phyloP scores from a whole-genome alignment of 345 rosid species.

The Salix dunnii region DNA sequence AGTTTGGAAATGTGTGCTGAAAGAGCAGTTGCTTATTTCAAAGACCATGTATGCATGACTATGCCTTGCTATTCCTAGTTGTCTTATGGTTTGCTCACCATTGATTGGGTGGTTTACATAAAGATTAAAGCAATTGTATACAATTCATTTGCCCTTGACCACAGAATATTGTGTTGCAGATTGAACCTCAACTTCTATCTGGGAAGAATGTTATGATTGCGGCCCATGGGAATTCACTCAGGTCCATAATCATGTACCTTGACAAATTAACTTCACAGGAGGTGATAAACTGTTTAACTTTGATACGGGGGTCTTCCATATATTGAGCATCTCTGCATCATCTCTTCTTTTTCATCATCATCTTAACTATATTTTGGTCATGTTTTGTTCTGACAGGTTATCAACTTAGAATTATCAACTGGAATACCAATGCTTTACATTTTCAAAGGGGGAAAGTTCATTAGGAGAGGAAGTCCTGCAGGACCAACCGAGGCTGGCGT shows the following conservation, averaged over 20 bases:
- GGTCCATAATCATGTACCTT: constrained; percentile 96
- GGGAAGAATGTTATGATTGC: constrained; percentile 93
- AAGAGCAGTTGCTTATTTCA: constrained; percentile 78
- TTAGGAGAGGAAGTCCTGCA: constrained; percentile 82
- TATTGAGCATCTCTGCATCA: background rate
- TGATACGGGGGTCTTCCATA: background rate
- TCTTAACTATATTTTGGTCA: background rate
- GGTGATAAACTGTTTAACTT: constrained; percentile 36
- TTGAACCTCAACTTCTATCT: constrained; percentile 73
- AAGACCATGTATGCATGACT: constrained; percentile 40
- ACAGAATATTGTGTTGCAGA: constrained; percentile 41
- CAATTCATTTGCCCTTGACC: constrained; percentile 16
- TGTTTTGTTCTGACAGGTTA: constrained; percentile 44
- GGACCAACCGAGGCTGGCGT: constrained; percentile 93
- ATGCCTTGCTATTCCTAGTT: constrained; percentile 7
- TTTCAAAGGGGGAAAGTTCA: constrained; percentile 79
- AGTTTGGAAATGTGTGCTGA: constrained; percentile 98
- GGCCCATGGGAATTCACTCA: constrained; percentile 90
- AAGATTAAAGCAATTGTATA: background rate
- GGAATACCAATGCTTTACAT: constrained; percentile 97
- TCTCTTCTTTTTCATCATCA: background rate
- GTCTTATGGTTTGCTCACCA: background rate
- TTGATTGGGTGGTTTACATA: background rate
- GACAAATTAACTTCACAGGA: constrained; percentile 93
- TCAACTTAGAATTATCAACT: constrained; percentile 78